A percentile compares a stretch with the other conserved stretches of the same genome.
phyloP scores from a whole-genome alignment of 192 early-diverging fungal species.

The Neocallimastix lanati region DNA sequence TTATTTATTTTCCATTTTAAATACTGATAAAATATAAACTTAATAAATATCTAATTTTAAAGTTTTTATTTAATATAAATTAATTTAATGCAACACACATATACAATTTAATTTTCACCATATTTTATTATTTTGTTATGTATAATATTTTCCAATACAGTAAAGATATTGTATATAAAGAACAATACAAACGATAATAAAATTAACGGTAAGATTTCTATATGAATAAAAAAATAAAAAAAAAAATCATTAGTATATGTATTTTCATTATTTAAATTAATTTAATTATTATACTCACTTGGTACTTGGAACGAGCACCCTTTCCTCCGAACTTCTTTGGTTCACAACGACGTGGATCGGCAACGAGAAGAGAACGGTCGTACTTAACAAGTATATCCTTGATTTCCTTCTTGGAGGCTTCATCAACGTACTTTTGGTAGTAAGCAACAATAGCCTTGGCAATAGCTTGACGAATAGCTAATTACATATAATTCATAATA shows the following conservation, averaged over 20 bases:
- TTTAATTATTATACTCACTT: slow-evolving; percentile 1
- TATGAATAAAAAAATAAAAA: background rate
- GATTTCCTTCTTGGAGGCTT: slow-evolving; percentile 99
- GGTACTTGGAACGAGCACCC: slow-evolving; percentile 92
- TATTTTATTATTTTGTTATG: background rate
- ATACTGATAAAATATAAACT: background rate
- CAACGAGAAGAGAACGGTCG: slow-evolving; percentile 96
- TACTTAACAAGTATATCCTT: slow-evolving; percentile 66
- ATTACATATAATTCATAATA: no score
- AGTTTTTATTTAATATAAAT: background rate
- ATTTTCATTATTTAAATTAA: no score
- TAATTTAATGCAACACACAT: background rate
- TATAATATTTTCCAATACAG: background rate
- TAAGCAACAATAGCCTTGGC: slow-evolving; percentile 98
- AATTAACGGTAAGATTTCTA: background rate
- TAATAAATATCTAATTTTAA: background rate
- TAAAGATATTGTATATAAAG: background rate
- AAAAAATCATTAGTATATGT: no score
- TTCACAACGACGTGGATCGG: slow-evolving; percentile 96
- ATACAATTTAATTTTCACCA: background rate
- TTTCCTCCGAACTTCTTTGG: slow-evolving; percentile 99
- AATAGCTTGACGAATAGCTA: slow-evolving; percentile 89
- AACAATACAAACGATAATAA: background rate
- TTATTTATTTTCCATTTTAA: no score
- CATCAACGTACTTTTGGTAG: slow-evolving; percentile 99